Percentiles rank a stretch among this genome's conserved stretches.
Evolutionary conservation across 495 filamentous ascomycete genomes (phyloP).

Genomic region (Penicillium coffeae): DNA sequence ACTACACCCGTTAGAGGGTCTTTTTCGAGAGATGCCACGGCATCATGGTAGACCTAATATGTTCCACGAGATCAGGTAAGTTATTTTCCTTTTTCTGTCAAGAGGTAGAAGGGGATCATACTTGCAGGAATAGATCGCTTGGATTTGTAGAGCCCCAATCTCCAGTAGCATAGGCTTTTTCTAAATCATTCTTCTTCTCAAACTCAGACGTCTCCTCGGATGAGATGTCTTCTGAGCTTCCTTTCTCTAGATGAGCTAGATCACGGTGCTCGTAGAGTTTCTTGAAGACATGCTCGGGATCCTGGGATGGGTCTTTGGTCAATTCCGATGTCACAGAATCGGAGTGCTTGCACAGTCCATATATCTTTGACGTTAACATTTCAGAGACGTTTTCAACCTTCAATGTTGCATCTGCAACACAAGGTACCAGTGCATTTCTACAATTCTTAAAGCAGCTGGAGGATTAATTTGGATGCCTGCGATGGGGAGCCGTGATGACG

Average conservation of each 20-base stretch:
- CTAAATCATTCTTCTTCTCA: constrained; percentile 38
- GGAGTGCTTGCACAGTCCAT: constrained; percentile 46
- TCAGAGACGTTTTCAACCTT: too few relatives aligned
- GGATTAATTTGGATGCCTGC: background rate
- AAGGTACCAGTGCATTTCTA: too few relatives aligned
- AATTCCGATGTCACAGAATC: constrained; percentile 56
- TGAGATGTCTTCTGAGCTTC: background rate
- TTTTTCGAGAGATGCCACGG: constrained; percentile 55
- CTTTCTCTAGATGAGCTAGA: constrained; percentile 6
- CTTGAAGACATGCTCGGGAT: constrained; percentile 52
- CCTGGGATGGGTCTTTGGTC: constrained; percentile 46
- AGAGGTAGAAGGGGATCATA: constrained; percentile 13
- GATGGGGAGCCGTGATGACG: background rate
- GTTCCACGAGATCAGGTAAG: background rate
- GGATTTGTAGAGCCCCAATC: constrained; percentile 62
- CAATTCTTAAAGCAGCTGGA: too few relatives aligned
- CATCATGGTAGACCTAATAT: constrained; percentile 61
- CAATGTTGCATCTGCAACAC: too few relatives aligned
- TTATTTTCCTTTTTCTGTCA: background rate
- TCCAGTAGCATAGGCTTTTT: constrained; percentile 56
- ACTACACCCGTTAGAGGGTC: constrained; percentile 55
- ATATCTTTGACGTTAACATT: constrained; percentile 26
- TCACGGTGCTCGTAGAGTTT: constrained; percentile 43
- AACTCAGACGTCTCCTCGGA: constrained; percentile 18
- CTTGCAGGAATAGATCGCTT: constrained; percentile 63